Percentiles rank a stretch among this genome's conserved stretches.
Evolutionary conservation across 352 stramenopile genomes (phyloP).

Genomic region (Phytophthora tubulina): DNA sequence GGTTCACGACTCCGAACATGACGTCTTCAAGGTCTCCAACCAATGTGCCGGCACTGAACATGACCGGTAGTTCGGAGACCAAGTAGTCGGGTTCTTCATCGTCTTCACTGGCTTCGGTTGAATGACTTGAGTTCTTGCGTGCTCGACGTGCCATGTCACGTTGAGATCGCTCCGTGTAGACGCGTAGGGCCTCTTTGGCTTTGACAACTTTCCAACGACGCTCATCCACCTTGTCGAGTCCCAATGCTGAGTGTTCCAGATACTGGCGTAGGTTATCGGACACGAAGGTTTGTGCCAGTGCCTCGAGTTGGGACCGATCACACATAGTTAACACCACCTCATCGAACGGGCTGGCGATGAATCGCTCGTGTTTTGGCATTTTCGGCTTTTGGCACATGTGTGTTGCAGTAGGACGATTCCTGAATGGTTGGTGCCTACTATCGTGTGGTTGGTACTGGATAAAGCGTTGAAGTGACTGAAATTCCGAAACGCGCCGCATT

Average conservation of each 20-base stretch:
- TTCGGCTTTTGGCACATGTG: slow-evolving; percentile 1
- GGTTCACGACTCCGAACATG: slow-evolving; percentile 53
- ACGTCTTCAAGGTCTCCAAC: slow-evolving; percentile 47
- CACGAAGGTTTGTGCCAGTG: slow-evolving; percentile 40
- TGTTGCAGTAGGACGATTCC: slow-evolving; percentile 18
- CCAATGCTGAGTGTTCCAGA: slow-evolving; percentile 39
- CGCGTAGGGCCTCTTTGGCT: slow-evolving; percentile 36
- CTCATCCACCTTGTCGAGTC: slow-evolving; percentile 44
- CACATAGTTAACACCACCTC: slow-evolving; percentile 34
- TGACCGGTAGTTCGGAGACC: slow-evolving; percentile 32
- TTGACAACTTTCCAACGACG: slow-evolving; percentile 48
- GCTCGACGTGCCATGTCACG: slow-evolving; percentile 32
- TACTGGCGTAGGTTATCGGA: slow-evolving; percentile 54
- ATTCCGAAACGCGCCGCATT: slow-evolving; percentile 18
- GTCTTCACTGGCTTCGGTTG: slow-evolving; percentile 13
- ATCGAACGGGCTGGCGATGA: slow-evolving; percentile 39
- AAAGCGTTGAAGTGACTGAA: background rate
- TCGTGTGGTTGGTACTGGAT: slow-evolving; percentile 1
- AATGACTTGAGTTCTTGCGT: slow-evolving; percentile 26
- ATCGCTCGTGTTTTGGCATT: slow-evolving; percentile 31
- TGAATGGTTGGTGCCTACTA: slow-evolving; percentile 23
- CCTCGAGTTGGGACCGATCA: slow-evolving; percentile 36
- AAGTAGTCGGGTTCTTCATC: slow-evolving; percentile 23
- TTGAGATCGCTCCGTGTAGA: slow-evolving; percentile 43
- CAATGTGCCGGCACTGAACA: slow-evolving; percentile 45